phyloP scores from a whole-genome alignment of 1,139 yeast species.

The Suhomyces guaymorum region DNA sequence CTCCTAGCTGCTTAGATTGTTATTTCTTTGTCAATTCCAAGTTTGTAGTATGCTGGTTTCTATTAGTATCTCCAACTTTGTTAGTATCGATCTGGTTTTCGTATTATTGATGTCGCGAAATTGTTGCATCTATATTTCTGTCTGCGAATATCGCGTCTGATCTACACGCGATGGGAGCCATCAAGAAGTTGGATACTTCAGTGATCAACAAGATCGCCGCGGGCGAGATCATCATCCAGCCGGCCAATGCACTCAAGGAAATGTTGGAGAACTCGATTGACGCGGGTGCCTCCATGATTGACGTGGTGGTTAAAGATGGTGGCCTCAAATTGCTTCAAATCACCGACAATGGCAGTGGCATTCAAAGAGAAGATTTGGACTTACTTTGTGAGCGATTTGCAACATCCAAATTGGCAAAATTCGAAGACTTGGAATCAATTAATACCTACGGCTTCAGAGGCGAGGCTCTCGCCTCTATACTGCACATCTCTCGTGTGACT shows the following conservation, averaged over 20 bases:
- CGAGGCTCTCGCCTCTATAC: conserved; percentile 61
- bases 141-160: too few species aligned
- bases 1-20: too few species aligned
- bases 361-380: conserved; percentile 44
- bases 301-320: conserved; percentile 54
- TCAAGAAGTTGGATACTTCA: conserved; percentile 53
- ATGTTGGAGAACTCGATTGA: conserved; percentile 57
- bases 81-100: too few species aligned
- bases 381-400: conserved; percentile 59
- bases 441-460: conserved; percentile 64
- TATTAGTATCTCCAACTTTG: too few species aligned
- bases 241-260: conserved; percentile 73
- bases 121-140: too few species aligned
- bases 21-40: too few species aligned
- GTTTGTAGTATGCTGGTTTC: too few species aligned
- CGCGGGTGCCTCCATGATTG: conserved; percentile 50
- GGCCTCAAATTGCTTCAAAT: conserved; percentile 55
- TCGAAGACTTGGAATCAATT: conserved; percentile 51
- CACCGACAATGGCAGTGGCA: conserved; percentile 56
- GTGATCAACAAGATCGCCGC: conserved; percentile 95
- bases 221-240: conserved; percentile 93
- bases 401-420: conserved; percentile 51
- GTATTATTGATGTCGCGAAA: too few species aligned
- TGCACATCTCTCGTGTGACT: conserved; percentile 63
- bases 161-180: conserved; percentile 15